phyloP scores from a whole-genome alignment of 2,329 filamentous ascomycete genomes.

The Alternaria gaisen region DNA sequence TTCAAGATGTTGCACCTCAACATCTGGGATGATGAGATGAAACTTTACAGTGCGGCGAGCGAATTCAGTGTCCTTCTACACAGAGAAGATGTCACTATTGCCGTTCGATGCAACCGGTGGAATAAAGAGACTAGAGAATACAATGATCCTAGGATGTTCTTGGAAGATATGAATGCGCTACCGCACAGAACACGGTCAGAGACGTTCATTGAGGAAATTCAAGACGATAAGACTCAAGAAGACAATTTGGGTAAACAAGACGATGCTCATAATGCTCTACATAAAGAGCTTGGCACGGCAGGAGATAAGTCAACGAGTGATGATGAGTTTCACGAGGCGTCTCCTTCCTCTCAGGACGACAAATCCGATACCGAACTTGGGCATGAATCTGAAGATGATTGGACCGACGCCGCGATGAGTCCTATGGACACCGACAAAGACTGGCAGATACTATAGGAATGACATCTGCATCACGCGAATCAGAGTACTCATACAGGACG shows the following conservation, averaged over 20 bases:
- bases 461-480: not conserved
- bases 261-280: not conserved
- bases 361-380: not conserved
- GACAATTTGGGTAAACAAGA: not conserved
- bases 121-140: constrained; percentile 9
- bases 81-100: constrained; percentile 18
- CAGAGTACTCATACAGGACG: not conserved
- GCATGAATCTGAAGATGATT: constrained; percentile 12
- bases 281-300: not conserved
- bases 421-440: constrained; percentile 10
- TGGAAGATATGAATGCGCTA: constrained; percentile 5
- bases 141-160: constrained; percentile 10
- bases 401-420: constrained; percentile 19
- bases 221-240: not conserved
- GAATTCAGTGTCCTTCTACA: constrained; percentile 23
- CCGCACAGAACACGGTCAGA: not conserved
- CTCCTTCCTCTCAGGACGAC: not conserved
- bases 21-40: constrained; percentile 25
- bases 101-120: constrained; percentile 14
- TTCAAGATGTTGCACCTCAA: constrained; percentile 30
- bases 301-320: not conserved
- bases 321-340: not conserved
- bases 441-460: constrained; percentile 20
- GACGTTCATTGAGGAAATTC: not conserved
- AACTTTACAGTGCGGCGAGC: constrained; percentile 9